Base-by-base conservation (phyloP, 176 grass and related monocot genomes). In the Hordeum marinum region DNA sequence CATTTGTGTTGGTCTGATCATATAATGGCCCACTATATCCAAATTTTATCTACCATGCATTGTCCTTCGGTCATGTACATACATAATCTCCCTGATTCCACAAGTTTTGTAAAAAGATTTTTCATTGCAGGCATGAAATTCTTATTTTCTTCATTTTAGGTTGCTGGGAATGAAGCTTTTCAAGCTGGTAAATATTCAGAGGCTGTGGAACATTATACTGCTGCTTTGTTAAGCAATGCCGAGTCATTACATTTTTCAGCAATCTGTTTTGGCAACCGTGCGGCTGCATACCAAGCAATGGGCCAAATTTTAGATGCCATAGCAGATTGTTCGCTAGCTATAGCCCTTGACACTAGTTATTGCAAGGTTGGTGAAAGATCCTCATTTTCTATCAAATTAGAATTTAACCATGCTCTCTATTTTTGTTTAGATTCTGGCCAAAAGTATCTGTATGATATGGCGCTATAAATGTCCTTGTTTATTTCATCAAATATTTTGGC, bases 111-210 rank as follows among this genome's bases (percentile, higher is more conserved):
- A 71, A 84, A 71, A 84, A 9, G 61, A 64, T 60, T 63, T 70
- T 63, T 42, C 35, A 72, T 25, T 86, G 24, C 23, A 71, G 14
- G 42, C 58, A 79, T 79, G 14, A 69, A 17, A 18, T 79, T 71
- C 17, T 73, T 81, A 55, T 78, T 90, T 84, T 3, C 68, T 81
- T 48, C 34, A 80, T 82, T 82, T 88, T 67, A 98, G 96, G 91
- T 79, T 79, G 81, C 91, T 79, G 96, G 96, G 50, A 98, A 95
- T 70, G 89, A 92, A 90, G 93, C 96, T 68, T 98, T 98, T 89
- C 91, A 92, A 62, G 77, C 85, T 78, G 91, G 93, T 66, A 93
- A 83, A 89, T 93, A 95, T 90, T 85, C 78, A 35, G 89, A 93
- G 77, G 93, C 96, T 76, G 93, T 95, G 69, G 89, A 95, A 80